phyloP scores from a whole-genome alignment of 805 yeast genomes.

The Candida ascalaphidarum region DNA sequence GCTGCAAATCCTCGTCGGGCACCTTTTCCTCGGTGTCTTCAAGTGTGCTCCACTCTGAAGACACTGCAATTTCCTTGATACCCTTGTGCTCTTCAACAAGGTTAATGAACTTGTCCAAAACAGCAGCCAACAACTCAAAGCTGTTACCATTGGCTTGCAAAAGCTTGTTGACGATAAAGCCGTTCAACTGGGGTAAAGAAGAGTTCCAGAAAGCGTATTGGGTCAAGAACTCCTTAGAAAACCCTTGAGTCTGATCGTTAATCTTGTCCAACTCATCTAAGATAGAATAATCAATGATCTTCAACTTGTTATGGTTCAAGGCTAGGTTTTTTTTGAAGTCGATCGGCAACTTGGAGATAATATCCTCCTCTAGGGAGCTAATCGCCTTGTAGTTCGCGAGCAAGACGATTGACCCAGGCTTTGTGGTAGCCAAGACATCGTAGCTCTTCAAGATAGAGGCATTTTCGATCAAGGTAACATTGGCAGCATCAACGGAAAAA shows the following conservation, averaged over 20 bases:
- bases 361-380: slow-evolving; percentile 36
- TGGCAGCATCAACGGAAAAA: slow-evolving; percentile 45
- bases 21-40: slow-evolving; percentile 22
- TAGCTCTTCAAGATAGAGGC: slow-evolving; percentile 43
- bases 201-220: slow-evolving; percentile 78
- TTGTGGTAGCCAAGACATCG: slow-evolving; percentile 56
- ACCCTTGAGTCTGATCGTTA: slow-evolving; percentile 56
- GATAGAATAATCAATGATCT: slow-evolving; percentile 52
- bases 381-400: slow-evolving; percentile 29
- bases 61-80: slow-evolving; percentile 26
- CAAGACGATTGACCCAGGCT: slow-evolving; percentile 44
- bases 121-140: slow-evolving; percentile 71
- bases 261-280: slow-evolving; percentile 52
- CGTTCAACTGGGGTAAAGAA: slow-evolving; percentile 53
- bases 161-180: slow-evolving; percentile 66
- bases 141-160: slow-evolving; percentile 76
- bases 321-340: slow-evolving; percentile 45
- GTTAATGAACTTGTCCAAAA: slow-evolving; percentile 56
- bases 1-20: slow-evolving; percentile 12
- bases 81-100: slow-evolving; percentile 41
- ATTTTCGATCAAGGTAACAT: slow-evolving; percentile 57
- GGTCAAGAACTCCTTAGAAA: slow-evolving; percentile 62
- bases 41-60: slow-evolving; percentile 23
- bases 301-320: slow-evolving; percentile 43
- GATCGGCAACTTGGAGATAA: slow-evolving; percentile 45